Evolutionary conservation across 805 yeast species (phyloP).

Genomic region (Ogataea ganodermae): DNA sequence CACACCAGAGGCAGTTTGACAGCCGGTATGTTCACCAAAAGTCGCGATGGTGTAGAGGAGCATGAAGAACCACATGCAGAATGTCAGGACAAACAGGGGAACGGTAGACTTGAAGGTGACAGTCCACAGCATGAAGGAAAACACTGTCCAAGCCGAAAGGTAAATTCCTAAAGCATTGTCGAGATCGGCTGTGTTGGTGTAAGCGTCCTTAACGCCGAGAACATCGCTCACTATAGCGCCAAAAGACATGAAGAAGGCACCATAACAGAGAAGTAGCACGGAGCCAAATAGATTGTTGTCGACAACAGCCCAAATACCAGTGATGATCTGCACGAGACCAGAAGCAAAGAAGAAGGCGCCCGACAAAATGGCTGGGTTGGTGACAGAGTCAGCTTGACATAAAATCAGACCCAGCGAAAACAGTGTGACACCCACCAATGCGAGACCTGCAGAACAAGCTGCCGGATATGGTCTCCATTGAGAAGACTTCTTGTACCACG

Average conservation of each 20-base stretch:
- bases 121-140: conserved; percentile 44
- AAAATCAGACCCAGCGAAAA: conserved; percentile 48
- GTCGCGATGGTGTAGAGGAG: conserved; percentile 43
- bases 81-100: conserved; percentile 40
- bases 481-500: conserved; percentile 44
- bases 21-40: conserved; percentile 37
- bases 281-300: conserved; percentile 54
- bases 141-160: conserved; percentile 50
- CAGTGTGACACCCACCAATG: conserved; percentile 46
- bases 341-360: conserved; percentile 49
- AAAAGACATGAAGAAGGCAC: conserved; percentile 50
- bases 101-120: conserved; percentile 47
- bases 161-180: conserved; percentile 48
- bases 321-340: conserved; percentile 47
- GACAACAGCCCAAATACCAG: conserved; percentile 53
- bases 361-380: conserved; percentile 43
- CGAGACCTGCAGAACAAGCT: conserved; percentile 52
- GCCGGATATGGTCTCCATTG: conserved; percentile 46
- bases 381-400: conserved; percentile 45
- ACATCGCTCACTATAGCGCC: conserved; percentile 48
- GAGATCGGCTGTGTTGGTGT: conserved; percentile 37
- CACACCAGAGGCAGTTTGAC: conserved; percentile 45
- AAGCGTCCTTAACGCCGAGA: conserved; percentile 45
- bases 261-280: conserved; percentile 47
- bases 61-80: conserved; percentile 44